phyloP scores from a whole-genome alignment of 768 basidiomycete genomes.

The Tricholoma terreum region DNA sequence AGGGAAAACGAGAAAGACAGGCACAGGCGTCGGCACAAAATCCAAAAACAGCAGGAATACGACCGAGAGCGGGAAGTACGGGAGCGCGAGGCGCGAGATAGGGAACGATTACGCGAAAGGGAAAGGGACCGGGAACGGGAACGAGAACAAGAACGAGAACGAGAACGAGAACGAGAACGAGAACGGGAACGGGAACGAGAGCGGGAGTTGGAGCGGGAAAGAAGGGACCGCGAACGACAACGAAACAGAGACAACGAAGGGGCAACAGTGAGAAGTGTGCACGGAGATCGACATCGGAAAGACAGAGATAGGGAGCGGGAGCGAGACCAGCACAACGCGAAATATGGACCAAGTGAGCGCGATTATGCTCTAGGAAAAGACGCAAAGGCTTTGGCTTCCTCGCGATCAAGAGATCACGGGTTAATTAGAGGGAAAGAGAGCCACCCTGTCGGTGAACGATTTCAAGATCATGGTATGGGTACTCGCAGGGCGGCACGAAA shows the following conservation, averaged over 20 bases:
- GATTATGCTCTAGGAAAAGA: slow-evolving; percentile 4
- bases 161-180: slow-evolving; percentile 11
- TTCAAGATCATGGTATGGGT: background rate
- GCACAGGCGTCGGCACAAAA: slow-evolving; percentile 10
- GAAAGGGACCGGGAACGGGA: slow-evolving; percentile 10
- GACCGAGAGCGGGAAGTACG: slow-evolving; percentile 13
- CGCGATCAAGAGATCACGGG: background rate
- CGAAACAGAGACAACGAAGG: slow-evolving; percentile 23
- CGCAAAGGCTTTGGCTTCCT: no score
- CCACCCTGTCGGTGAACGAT: background rate
- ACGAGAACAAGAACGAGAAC: slow-evolving; percentile 9
- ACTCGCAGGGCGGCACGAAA: background rate
- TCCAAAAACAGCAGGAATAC: slow-evolving; percentile 12
- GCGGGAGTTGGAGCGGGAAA: slow-evolving; percentile 10
- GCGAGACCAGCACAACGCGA: slow-evolving; percentile 6
- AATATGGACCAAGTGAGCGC: slow-evolving; percentile 5
- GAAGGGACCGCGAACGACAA: slow-evolving; percentile 22
- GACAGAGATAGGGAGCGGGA: background rate
- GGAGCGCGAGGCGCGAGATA: slow-evolving; percentile 10
- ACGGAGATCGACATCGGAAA: slow-evolving; percentile 13
- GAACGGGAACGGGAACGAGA: slow-evolving; percentile 8
- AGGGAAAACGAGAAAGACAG: slow-evolving; percentile 18
- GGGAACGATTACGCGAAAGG: slow-evolving; percentile 12
- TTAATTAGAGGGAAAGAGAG: background rate
- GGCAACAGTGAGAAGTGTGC: slow-evolving; percentile 13